Evolutionary conservation across 2,329 filamentous ascomycete genomes (phyloP).

Genomic region (Ophiostoma populinum): DNA sequence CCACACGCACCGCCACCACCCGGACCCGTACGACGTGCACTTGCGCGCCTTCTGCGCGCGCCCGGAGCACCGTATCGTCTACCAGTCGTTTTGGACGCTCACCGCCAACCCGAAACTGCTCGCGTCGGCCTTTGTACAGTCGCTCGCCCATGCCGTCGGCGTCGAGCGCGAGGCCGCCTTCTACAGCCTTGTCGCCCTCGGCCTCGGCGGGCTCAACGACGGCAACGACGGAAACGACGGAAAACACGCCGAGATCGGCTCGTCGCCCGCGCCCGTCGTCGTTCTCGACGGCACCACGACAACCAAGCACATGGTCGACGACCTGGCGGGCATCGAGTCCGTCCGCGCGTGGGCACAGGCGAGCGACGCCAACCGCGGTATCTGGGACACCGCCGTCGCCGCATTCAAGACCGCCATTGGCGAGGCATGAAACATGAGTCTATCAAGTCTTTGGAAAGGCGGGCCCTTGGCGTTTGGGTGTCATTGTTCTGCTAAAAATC

Average conservation of each 20-base stretch:
- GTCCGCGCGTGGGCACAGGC: slow-evolving; percentile 22
- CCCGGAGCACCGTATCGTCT: slow-evolving; percentile 19
- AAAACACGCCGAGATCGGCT: slow-evolving; percentile 26
- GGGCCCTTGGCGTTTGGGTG: too few relatives aligned
- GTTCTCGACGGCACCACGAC: slow-evolving; percentile 15
- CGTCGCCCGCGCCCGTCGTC: slow-evolving; percentile 4
- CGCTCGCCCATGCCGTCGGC: slow-evolving; percentile 25
- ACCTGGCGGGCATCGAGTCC: slow-evolving; percentile 25
- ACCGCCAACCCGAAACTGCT: slow-evolving; percentile 27
- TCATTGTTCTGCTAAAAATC: too few relatives aligned
- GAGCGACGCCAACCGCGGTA: neutral
- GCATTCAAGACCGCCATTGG: too few relatives aligned
- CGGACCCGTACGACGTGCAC: slow-evolving; percentile 32
- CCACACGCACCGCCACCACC: slow-evolving; percentile 30
- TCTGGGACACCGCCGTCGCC: slow-evolving; percentile 7
- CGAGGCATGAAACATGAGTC: too few relatives aligned
- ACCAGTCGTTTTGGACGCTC: slow-evolving; percentile 39
- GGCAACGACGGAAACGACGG: slow-evolving; percentile 28
- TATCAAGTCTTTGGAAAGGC: too few relatives aligned
- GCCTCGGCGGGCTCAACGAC: slow-evolving; percentile 21
- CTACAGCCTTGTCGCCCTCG: slow-evolving; percentile 29
- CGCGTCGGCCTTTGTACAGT: slow-evolving; percentile 22
- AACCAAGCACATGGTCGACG: slow-evolving; percentile 30
- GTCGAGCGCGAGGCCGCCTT: slow-evolving; percentile 24
- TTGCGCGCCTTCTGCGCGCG: slow-evolving; percentile 36